Conservation (phyloP, 148 eudicot genomes). For the Cornus controversa region DNA sequence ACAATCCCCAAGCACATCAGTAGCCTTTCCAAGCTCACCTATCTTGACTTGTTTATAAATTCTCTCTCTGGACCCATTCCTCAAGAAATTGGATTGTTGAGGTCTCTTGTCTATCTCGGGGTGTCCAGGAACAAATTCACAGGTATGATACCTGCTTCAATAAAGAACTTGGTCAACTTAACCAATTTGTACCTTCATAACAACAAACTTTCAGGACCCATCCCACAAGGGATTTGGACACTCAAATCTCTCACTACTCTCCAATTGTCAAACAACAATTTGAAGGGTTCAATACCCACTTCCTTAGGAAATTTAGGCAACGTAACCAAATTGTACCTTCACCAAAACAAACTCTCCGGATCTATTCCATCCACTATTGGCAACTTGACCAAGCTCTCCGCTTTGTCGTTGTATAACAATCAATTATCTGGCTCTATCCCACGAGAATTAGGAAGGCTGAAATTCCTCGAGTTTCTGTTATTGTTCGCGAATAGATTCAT, state of each 20-base stretch:
- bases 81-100: too few relatives aligned
- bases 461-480: too few relatives aligned
- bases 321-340: background rate
- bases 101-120: background rate
- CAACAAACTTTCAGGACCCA: too few relatives aligned
- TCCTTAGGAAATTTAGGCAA: background rate
- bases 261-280: background rate
- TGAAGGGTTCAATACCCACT: conserved; percentile 3
- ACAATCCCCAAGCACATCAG: too few relatives aligned
- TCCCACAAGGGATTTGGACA: background rate
- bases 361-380: background rate
- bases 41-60: background rate
- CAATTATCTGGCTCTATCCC: too few relatives aligned
- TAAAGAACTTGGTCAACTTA: too few relatives aligned
- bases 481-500: too few relatives aligned
- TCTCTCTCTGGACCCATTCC: background rate
- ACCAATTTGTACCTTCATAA: too few relatives aligned
- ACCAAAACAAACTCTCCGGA: background rate
- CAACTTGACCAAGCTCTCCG: too few relatives aligned
- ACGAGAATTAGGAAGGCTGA: too few relatives aligned
- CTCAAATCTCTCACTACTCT: background rate
- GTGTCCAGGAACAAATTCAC: background rate
- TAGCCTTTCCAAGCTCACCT: background rate
- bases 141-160: too few relatives aligned
- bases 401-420: too few relatives aligned